Percentiles rank a stretch among this genome's conserved stretches.
phyloP scores from a whole-genome alignment of 176 grass and related monocot genomes.

The Microstegium vimineum region DNA sequence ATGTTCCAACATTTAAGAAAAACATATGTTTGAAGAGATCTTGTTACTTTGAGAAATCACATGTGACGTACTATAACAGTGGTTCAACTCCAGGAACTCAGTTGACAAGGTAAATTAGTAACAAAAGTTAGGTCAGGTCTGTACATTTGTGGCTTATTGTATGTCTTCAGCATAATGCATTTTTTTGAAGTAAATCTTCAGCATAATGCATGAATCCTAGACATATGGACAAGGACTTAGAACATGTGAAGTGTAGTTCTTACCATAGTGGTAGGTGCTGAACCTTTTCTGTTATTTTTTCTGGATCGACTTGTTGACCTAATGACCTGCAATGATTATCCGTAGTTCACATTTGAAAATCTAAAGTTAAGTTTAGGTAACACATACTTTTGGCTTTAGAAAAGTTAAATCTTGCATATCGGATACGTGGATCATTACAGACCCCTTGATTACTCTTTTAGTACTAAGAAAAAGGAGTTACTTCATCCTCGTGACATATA shows the following conservation, averaged over 20 bases:
- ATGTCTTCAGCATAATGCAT: background rate
- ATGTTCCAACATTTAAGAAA: background rate
- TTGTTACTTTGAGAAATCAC: background rate
- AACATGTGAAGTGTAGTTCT: background rate
- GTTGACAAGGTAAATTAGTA: too few relatives aligned
- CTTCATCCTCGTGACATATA: background rate
- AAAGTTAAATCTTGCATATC: background rate
- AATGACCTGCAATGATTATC: background rate
- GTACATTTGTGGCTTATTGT: background rate
- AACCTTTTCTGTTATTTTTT: background rate
- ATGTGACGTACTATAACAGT: too few relatives aligned
- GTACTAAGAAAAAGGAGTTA: slow-evolving; percentile 3
- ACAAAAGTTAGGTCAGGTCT: too few relatives aligned
- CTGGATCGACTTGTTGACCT: background rate
- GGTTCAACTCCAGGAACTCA: too few relatives aligned
- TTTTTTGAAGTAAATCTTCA: too few relatives aligned
- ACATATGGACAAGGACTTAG: background rate
- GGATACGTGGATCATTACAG: background rate
- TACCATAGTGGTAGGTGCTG: background rate
- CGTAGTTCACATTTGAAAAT: background rate
- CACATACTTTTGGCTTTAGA: background rate
- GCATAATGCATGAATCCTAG: background rate
- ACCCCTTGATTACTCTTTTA: background rate
- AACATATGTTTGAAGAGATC: background rate
- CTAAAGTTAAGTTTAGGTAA: background rate